phyloP scores from a whole-genome alignment of 2,329 filamentous ascomycete species.

The Ascocoryne sarcoides region DNA sequence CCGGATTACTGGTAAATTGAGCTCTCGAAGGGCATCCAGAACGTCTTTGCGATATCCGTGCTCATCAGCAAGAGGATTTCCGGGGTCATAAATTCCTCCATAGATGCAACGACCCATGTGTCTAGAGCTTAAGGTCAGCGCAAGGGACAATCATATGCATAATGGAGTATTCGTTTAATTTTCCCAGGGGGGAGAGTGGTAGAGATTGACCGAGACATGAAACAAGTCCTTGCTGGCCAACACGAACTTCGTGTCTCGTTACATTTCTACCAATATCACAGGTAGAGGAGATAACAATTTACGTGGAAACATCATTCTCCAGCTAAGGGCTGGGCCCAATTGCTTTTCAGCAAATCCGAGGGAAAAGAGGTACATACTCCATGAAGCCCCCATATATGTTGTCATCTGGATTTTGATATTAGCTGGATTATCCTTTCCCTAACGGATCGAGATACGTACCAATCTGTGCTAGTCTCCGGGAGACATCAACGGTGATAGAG shows the following conservation, averaged over 20 bases:
- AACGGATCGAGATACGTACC: conserved; percentile 12
- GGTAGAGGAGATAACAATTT: too few relatives aligned
- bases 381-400: conserved; percentile 81
- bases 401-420: conserved; percentile 39
- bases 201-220: neutral
- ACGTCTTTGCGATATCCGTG: conserved; percentile 75
- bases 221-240: neutral
- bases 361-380: conserved; percentile 59
- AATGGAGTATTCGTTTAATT: too few relatives aligned
- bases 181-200: too few relatives aligned
- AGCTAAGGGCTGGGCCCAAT: too few relatives aligned
- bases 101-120: conserved; percentile 90
- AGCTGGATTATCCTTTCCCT: conserved; percentile 1
- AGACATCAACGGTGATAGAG: conserved; percentile 56
- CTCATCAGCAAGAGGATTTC: conserved; percentile 61
- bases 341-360: too few relatives aligned
- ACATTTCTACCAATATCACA: too few relatives aligned
- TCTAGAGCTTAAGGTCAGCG: too few relatives aligned
- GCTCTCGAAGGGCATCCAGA: conserved; percentile 61
- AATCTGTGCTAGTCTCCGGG: conserved; percentile 61
- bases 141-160: too few relatives aligned
- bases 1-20: conserved; percentile 67
- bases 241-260: neutral
- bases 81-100: conserved; percentile 75
- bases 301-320: too few relatives aligned